A percentile compares a stretch with the other conserved stretches of the same genome.
Evolutionary conservation across 192 early-diverging fungal genomes (phyloP).

Genomic region (Backusella liffmaniae): DNA sequence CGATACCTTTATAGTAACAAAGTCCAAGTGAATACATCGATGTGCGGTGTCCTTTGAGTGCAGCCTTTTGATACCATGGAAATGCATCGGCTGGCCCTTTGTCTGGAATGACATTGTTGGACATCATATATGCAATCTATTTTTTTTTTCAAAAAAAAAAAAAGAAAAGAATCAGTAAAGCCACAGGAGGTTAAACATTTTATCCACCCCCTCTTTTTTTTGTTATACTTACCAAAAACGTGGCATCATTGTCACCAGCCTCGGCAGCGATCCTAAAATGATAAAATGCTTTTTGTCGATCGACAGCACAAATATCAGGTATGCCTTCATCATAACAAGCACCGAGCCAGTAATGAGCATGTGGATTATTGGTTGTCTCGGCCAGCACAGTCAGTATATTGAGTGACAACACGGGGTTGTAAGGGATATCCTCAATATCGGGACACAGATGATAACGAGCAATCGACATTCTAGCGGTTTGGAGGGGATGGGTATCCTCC

Average conservation of each 20-base stretch:
- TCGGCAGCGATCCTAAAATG: slow-evolving; percentile 29
- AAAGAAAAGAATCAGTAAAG: neutral
- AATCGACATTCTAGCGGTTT: slow-evolving; percentile 25
- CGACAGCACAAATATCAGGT: slow-evolving; percentile 12
- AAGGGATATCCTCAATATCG: slow-evolving; percentile 15
- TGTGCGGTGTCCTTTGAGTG: slow-evolving; percentile 23
- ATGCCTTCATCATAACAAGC: slow-evolving; percentile 39
- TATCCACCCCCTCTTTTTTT: neutral
- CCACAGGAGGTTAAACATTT: neutral
- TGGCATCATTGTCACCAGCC: slow-evolving; percentile 28
- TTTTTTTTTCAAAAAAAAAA: neutral
- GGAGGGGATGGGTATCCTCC: neutral
- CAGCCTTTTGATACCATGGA: slow-evolving; percentile 41
- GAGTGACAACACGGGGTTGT: slow-evolving; percentile 22
- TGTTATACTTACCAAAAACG: slow-evolving; percentile 25
- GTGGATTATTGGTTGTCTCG: slow-evolving; percentile 2
- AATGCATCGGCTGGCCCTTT: slow-evolving; percentile 32
- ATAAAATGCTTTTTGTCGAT: slow-evolving; percentile 32
- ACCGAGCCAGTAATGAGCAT: slow-evolving; percentile 35
- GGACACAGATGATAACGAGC: slow-evolving; percentile 31
- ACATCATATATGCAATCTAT: slow-evolving; percentile 41
- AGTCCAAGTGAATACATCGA: slow-evolving; percentile 34
- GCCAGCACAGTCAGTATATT: slow-evolving; percentile 10
- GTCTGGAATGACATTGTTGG: slow-evolving; percentile 28
- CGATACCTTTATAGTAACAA: slow-evolving; percentile 34